Evolutionary conservation across 176 grass and related monocot species (phyloP).

Genomic region (Aegilops bicornis): DNA sequence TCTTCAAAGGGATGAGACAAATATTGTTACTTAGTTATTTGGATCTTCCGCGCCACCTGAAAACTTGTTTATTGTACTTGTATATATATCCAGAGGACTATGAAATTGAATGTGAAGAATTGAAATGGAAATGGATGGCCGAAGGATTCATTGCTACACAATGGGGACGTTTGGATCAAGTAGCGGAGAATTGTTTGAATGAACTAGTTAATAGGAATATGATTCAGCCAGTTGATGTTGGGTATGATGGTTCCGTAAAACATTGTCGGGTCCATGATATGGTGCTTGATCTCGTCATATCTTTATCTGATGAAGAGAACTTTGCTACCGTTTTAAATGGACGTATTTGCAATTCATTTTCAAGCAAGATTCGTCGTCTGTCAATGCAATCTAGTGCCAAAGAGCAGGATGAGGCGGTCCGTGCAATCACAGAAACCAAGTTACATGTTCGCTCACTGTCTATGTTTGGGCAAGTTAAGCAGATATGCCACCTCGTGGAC

Average conservation of each 20-base stretch:
- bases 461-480: rapidly evolving
- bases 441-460: neutral
- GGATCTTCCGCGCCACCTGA: neutral
- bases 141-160: neutral
- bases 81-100: neutral
- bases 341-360: neutral
- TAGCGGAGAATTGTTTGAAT: neutral
- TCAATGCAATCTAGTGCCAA: neutral
- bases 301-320: neutral
- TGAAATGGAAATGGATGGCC: neutral
- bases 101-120: rapidly evolving
- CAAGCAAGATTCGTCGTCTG: neutral
- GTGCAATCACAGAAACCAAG: neutral
- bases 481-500: neutral
- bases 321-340: neutral
- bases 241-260: neutral
- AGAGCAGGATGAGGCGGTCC: neutral
- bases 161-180: neutral
- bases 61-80: neutral
- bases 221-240: neutral
- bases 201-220: neutral
- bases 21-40: neutral
- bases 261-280: neutral
- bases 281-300: neutral
- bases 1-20: neutral